Conservation (phyloP, 2,329 filamentous ascomycete genomes). For the Zopfia rhizophila region DNA sequence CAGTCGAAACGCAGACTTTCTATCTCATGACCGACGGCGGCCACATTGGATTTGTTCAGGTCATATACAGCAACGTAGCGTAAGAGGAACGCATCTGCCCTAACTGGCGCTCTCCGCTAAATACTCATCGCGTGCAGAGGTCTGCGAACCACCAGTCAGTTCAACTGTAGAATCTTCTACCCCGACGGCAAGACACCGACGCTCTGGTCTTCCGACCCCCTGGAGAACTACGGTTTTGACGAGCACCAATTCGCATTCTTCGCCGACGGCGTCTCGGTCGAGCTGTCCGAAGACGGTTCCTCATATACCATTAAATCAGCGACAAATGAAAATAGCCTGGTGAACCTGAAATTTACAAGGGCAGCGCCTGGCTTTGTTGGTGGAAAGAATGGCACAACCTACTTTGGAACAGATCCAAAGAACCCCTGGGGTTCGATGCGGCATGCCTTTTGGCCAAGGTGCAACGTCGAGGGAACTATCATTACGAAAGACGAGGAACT, state of each 20-base stretch:
- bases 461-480: conserved; percentile 82
- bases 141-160: conserved; percentile 89
- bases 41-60: conserved; percentile 80
- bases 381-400: conserved; percentile 83
- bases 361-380: conserved; percentile 82
- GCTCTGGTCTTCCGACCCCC: conserved; percentile 84
- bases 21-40: conserved; percentile 87
- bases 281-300: conserved; percentile 85
- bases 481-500: conserved; percentile 83
- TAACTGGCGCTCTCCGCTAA: conserved; percentile 20
- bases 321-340: conserved; percentile 80
- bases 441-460: conserved; percentile 95
- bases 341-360: conserved; percentile 85
- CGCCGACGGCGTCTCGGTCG: conserved; percentile 84
- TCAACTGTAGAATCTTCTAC: conserved; percentile 93
- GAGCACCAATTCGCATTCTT: conserved; percentile 85
- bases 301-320: conserved; percentile 91
- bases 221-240: conserved; percentile 84
- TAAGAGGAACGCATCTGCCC: conserved; percentile 60
- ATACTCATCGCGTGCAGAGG: conserved; percentile 66
- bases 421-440: conserved; percentile 93
- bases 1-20: conserved; percentile 94
- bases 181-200: conserved; percentile 75
- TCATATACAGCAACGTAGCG: conserved; percentile 98
- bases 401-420: conserved; percentile 84